A percentile compares a stretch with the other conserved stretches of the same genome.
phyloP scores from a whole-genome alignment of 208 protist species.

The Angomonas ambiguus region DNA sequence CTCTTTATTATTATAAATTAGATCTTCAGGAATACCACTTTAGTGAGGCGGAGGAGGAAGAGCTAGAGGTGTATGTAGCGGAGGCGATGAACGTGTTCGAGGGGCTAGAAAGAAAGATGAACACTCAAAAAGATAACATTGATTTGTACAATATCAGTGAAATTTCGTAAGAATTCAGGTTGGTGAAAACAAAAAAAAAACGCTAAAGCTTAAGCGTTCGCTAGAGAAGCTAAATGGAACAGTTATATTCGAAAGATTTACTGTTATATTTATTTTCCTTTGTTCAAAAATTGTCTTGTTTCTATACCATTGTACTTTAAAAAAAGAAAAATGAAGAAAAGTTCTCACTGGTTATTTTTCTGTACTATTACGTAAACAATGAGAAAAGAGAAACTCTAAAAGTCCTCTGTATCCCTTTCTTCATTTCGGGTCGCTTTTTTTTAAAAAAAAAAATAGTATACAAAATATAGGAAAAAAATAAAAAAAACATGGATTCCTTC shows the following conservation, averaged over 20 bases:
- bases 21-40: slow-evolving; percentile 46
- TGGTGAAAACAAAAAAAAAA: neutral
- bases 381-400: no score
- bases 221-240: no score
- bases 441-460: slow-evolving; percentile 3
- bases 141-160: neutral
- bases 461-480: neutral
- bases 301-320: no score
- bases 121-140: neutral
- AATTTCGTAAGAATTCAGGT: neutral
- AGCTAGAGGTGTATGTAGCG: slow-evolving; percentile 41
- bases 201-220: no score
- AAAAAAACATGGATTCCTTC: neutral
- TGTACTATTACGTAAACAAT: no score
- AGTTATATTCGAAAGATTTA: no score
- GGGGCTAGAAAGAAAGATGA: slow-evolving; percentile 20
- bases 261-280: no score
- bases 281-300: no score
- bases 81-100: slow-evolving; percentile 38
- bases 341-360: no score
- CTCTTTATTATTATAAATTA: slow-evolving; percentile 22
- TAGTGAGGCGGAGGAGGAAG: slow-evolving; percentile 30
- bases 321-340: no score
- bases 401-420: no score
- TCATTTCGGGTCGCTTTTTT: no score